Evolutionary conservation across 2,329 filamentous ascomycete species (phyloP).

Genomic region (Colletotrichum eleusines): DNA sequence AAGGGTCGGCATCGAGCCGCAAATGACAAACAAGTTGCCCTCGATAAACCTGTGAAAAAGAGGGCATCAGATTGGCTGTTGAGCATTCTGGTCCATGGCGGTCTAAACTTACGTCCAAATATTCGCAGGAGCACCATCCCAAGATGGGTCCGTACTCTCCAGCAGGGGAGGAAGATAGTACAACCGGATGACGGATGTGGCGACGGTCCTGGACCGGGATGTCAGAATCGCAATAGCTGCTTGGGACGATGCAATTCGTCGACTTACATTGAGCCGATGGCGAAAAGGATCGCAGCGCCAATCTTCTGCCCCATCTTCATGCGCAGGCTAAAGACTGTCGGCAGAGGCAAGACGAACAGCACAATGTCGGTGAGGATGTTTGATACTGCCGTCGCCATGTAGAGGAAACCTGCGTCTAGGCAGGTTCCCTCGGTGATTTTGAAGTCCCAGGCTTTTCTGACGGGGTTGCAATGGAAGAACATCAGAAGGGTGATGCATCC

Average conservation of each 20-base stretch:
- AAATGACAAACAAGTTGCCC: conserved; percentile 56
- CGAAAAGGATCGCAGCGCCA: conserved; percentile 58
- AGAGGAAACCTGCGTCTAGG: conserved; percentile 60
- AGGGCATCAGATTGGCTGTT: not conserved
- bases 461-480: conserved; percentile 53
- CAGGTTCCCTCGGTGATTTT: conserved; percentile 52
- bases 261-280: conserved; percentile 53
- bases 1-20: conserved; percentile 55
- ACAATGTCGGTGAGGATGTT: conserved; percentile 63
- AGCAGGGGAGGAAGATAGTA: conserved; percentile 27
- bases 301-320: conserved; percentile 61
- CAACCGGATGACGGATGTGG: conserved; percentile 33
- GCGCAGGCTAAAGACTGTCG: conserved; percentile 58
- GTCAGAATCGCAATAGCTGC: not conserved
- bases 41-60: conserved; percentile 49
- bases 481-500: conserved; percentile 51
- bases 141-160: conserved; percentile 24
- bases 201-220: conserved; percentile 19
- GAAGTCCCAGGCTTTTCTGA: conserved; percentile 50
- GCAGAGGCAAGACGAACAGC: conserved; percentile 60
- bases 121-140: conserved; percentile 39
- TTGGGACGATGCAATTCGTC: no score
- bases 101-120: conserved; percentile 34
- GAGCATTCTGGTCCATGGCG: rapidly evolving
- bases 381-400: conserved; percentile 60